Evolutionary conservation across 257 asterid genomes (phyloP), one percentile per base, ranked within the genome.

Genomic region (Capsicum baccatum): DNA sequence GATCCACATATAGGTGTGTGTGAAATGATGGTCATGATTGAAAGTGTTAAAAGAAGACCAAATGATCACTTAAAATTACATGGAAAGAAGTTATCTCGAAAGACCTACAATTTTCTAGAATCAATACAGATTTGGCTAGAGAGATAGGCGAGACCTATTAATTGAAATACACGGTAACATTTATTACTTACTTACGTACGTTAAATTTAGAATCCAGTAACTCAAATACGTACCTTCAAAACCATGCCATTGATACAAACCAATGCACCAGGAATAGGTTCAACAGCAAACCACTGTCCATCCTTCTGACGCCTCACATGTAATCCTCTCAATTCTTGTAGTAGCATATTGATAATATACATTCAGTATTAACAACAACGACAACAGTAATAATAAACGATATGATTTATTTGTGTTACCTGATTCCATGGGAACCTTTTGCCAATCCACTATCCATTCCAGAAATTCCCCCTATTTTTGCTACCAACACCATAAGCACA

Each of bases 231-330:
- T 58, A 69, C 78, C 78, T 69, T 69, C 19, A 15, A 69, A 3
- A 69, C 6, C 54, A 69, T 39, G 78, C 33, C 55, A 69, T 68
- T 39, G 52, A 69, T 39, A 33, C 78, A 69, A 0, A 16, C 55
- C 4, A 69, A 42, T 35, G 33, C 42, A 57, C 67, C 26, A 13
- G 86, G 74, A 74, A 83, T n/a, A 3, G 83, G 83, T 48, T 74
- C 86, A 74, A 83, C 66, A 6, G 63, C 67, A 16, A 74, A 47
- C 86, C 86, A 83, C 13, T 73, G 35, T 5, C 48, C 83, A 83
- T 83, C 86, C 44, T 60, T 83, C 10, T 73, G 62, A 70, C 79
- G 79, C 5, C 35, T 33, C 26, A 73, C 83, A 15, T 83, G 54
- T 4, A 83, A 69, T 14, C 83, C 83, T 6, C 66, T 50, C 5